phyloP scores from a whole-genome alignment of 768 basidiomycete genomes.

The Jaapia argillacea region DNA sequence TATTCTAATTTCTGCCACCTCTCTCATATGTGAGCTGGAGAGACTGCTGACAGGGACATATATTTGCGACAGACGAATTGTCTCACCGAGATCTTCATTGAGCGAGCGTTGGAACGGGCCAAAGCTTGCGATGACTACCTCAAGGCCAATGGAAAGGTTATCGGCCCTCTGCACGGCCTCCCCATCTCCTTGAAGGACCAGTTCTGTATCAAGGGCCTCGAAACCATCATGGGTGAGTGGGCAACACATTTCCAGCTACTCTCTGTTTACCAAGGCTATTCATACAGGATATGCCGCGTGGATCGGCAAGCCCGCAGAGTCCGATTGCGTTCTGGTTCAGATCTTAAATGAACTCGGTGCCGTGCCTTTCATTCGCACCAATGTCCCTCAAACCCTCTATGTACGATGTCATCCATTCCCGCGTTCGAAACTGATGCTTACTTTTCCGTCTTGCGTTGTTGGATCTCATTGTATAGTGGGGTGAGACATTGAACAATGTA shows the following conservation, averaged over 20 bases:
- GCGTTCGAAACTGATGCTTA: background rate
- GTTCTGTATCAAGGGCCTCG: conserved; percentile 49
- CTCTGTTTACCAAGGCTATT: background rate
- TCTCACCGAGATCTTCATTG: conserved; percentile 39
- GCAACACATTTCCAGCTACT: background rate
- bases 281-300: conserved; percentile 40
- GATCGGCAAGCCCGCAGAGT: conserved; percentile 36
- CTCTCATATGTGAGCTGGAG: background rate
- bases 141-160: conserved; percentile 24
- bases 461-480: conserved; percentile 44
- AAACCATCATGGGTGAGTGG: conserved; percentile 43
- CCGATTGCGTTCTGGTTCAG: conserved; percentile 42
- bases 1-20: background rate
- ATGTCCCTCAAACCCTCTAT: conserved; percentile 44
- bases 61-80: conserved; percentile 29
- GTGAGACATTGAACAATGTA: conserved; percentile 69
- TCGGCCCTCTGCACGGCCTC: conserved; percentile 37
- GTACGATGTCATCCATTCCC: background rate
- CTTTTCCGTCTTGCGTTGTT: background rate
- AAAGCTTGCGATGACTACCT: conserved; percentile 31
- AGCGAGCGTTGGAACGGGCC: conserved; percentile 31
- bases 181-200: conserved; percentile 37
- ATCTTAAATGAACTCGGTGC: conserved; percentile 46
- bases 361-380: conserved; percentile 45
- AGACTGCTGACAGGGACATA: background rate